A percentile compares a stretch with the other conserved stretches of the same genome.
phyloP scores from a whole-genome alignment of 768 basidiomycete species.

The Tephrocybe sp. region DNA sequence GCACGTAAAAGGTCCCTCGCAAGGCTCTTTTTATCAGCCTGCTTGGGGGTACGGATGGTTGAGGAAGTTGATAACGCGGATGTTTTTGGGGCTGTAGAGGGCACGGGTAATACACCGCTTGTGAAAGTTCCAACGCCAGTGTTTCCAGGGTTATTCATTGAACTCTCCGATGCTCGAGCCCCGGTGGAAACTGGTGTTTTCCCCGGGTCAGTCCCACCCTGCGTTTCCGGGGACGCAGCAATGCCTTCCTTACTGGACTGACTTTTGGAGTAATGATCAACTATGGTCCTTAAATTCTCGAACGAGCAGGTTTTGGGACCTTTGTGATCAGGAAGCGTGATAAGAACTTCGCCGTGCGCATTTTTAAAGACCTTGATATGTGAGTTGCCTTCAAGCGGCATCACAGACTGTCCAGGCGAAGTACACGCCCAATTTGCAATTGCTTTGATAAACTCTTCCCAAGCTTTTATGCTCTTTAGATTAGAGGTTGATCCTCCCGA shows the following conservation, averaged over 20 bases:
- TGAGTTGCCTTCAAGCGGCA: not conserved
- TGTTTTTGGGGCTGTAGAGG: not conserved
- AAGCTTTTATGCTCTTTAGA: not conserved
- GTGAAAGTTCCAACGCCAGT: not conserved
- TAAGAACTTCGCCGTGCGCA: not conserved
- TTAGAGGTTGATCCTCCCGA: too few species aligned
- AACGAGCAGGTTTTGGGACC: not conserved
- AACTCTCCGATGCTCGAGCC: not conserved
- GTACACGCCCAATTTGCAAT: not conserved
- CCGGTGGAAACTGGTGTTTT: not conserved
- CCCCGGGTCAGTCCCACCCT: not conserved
- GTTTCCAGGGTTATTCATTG: not conserved
- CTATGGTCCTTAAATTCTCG: not conserved
- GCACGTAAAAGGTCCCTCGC: conserved; percentile 57
- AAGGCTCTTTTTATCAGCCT: conserved; percentile 49
- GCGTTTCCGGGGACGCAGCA: not conserved
- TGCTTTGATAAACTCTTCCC: not conserved
- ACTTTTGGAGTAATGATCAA: not conserved
- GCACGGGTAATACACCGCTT: not conserved
- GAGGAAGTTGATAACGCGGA: not conserved
- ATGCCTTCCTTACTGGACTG: not conserved
- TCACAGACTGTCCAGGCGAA: not conserved
- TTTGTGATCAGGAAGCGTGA: not conserved
- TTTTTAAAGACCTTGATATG: conserved; percentile 2
- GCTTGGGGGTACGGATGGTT: conserved; percentile 27